These are phyloP conservation scores for Warburgia ugandensis DNA, from an alignment of 164 flowering plant species.

Conservation along the genomic window DNA sequence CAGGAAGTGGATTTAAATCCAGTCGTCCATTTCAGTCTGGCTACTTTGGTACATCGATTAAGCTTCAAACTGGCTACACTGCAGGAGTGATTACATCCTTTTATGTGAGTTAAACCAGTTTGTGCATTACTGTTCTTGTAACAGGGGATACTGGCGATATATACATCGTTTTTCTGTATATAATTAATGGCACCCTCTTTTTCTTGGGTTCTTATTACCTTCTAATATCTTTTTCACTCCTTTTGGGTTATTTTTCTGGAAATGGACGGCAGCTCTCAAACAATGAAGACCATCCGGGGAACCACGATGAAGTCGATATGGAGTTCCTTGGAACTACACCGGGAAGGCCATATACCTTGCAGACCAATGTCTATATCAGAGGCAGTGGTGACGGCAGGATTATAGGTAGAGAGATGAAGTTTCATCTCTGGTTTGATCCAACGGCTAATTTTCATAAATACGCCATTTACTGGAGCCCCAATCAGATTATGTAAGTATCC, in stretches of 20 bases:
- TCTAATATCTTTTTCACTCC: too few relatives aligned
- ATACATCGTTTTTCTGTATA: too few relatives aligned
- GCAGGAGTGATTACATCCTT: constrained; percentile 91
- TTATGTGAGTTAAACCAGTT: too few relatives aligned
- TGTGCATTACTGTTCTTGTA: too few relatives aligned
- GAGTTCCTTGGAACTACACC: constrained; percentile 83
- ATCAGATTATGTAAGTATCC: constrained; percentile 60
- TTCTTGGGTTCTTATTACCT: too few relatives aligned
- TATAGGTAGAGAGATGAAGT: constrained; percentile 72
- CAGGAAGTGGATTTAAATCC: constrained; percentile 94
- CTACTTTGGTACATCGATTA: constrained; percentile 61
- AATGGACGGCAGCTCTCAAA: constrained; percentile 61
- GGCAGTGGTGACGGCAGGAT: constrained; percentile 86
- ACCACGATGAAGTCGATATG: constrained; percentile 87
- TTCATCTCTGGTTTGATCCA: constrained; percentile 93
- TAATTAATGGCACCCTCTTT: too few relatives aligned
- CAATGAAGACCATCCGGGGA: constrained; percentile 62
- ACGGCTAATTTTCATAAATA: constrained; percentile 73
- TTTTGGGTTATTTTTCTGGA: too few relatives aligned
- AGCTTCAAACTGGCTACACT: constrained; percentile 89
- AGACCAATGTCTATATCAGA: constrained; percentile 79
- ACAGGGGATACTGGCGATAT: too few relatives aligned
- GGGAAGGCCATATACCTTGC: constrained; percentile 67
- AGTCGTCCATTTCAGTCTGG: constrained; percentile 50
- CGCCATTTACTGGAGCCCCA: constrained; percentile 66